Conservation (phyloP, 768 basidiomycete genomes). For the Suillus fuscotomentosus region DNA sequence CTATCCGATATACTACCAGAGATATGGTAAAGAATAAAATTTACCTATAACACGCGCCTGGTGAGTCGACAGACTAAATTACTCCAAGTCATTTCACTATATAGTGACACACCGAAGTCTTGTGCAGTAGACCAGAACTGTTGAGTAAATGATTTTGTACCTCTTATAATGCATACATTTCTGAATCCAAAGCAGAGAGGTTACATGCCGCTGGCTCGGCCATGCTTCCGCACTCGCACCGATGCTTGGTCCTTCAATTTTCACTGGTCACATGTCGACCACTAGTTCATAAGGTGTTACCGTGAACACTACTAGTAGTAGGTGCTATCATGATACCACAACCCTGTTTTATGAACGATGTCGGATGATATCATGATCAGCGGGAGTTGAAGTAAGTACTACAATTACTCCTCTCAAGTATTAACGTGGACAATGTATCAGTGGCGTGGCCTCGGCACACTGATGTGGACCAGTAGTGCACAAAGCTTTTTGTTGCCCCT, state of each 20-base stretch:
- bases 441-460: neutral
- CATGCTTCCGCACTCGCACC: neutral
- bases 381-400: neutral
- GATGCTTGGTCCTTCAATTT: neutral
- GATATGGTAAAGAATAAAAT: slow-evolving; percentile 11
- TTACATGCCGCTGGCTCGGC: neutral
- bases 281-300: neutral
- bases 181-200: neutral
- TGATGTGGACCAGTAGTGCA: neutral
- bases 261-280: neutral
- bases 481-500: neutral
- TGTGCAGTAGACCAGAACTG: neutral
- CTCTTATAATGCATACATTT: neutral
- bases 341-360: neutral
- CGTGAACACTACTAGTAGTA: neutral
- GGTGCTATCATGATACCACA: neutral
- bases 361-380: neutral
- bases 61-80: too few species aligned
- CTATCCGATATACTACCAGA: slow-evolving; percentile 53
- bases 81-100: too few species aligned
- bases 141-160: neutral
- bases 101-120: neutral
- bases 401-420: neutral
- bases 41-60: too few species aligned
- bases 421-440: neutral